phyloP scores from a whole-genome alignment of 2,329 filamentous ascomycete species.

The Exophiala oligosperma region DNA sequence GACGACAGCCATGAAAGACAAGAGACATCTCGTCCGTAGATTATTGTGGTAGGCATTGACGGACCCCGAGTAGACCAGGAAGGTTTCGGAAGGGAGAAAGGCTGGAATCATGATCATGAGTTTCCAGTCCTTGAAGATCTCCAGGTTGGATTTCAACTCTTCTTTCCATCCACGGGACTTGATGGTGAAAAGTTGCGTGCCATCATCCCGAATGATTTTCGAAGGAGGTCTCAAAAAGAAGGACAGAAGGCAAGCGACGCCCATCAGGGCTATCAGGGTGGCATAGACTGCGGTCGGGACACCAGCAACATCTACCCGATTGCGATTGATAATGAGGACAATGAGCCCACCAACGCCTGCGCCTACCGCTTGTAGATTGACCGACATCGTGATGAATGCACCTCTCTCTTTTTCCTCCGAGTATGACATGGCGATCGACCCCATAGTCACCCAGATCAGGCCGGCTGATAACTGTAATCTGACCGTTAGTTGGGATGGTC shows the following conservation, averaged over 20 bases:
- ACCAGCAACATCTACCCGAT: conserved; percentile 1
- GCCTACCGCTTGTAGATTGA: conserved; percentile 35
- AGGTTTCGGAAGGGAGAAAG: conserved; percentile 33
- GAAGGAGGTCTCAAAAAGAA: conserved; percentile 7
- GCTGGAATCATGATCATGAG: conserved; percentile 32
- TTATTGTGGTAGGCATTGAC: conserved; percentile 36
- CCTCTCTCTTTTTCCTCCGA: conserved; percentile 37
- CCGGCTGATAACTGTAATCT: conserved; percentile 10
- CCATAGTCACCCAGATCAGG: conserved; percentile 34
- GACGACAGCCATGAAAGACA: conserved; percentile 35
- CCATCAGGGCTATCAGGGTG: conserved; percentile 9
- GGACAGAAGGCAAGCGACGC: conserved; percentile 2
- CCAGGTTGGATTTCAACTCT: conserved; percentile 34
- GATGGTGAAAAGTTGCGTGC: conserved; percentile 31
- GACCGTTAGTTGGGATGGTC: background rate
- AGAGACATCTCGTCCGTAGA: conserved; percentile 30
- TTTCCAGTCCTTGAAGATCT: conserved; percentile 32
- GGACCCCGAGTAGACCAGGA: conserved; percentile 36
- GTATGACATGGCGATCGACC: conserved; percentile 36
- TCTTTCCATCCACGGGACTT: conserved; percentile 30
- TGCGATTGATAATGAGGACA: conserved; percentile 13
- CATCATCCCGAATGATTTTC: conserved; percentile 12
- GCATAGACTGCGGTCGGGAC: conserved; percentile 10
- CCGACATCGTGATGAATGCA: conserved; percentile 31
- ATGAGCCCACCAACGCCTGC: conserved; percentile 12